Conservation (phyloP, 768 basidiomycete species). For the Coprinopsis sp. region DNA sequence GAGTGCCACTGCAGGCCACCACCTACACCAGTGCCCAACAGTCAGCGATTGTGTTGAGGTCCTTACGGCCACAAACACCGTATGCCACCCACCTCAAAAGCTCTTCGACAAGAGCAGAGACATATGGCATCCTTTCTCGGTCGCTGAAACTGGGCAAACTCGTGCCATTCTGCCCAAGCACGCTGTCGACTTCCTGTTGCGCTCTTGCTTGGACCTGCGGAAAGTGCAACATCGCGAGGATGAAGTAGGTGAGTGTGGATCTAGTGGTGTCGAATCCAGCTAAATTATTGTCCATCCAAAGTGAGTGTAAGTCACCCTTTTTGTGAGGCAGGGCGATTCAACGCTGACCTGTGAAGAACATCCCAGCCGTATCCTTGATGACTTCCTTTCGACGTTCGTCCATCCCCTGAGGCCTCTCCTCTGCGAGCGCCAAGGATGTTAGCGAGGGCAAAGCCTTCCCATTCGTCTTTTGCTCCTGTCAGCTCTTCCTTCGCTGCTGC, state of each 20-base stretch:
- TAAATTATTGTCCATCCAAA: constrained; percentile 3
- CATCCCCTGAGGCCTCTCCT: not conserved
- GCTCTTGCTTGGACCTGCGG: constrained; percentile 40
- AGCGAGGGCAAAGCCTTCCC: not conserved
- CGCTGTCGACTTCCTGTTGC: constrained; percentile 39
- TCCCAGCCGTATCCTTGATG: constrained; percentile 32
- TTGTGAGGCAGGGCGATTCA: constrained; percentile 11
- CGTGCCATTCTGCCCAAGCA: constrained; percentile 32
- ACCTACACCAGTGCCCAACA: not conserved
- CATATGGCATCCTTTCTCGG: constrained; percentile 11
- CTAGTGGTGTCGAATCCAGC: constrained; percentile 10
- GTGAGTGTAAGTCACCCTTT: constrained; percentile 2
- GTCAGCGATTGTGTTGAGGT: not conserved
- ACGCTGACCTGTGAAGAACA: constrained; percentile 34
- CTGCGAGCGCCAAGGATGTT: constrained; percentile 3
- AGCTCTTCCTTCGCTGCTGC: not conserved
- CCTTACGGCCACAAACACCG: not conserved
- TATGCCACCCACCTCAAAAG: constrained; percentile 33
- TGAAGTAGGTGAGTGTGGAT: constrained; percentile 11
- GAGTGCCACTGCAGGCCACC: not conserved
- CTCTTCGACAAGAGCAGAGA: constrained; percentile 42
- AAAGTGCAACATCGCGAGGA: constrained; percentile 28
- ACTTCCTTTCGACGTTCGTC: constrained; percentile 8
- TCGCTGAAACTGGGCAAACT: constrained; percentile 15
- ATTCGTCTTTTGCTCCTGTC: not conserved